These are phyloP conservation scores for Pythium aphanidermatum DNA, from an alignment of 352 stramenopile genomes.

Conservation along the genomic window DNA sequence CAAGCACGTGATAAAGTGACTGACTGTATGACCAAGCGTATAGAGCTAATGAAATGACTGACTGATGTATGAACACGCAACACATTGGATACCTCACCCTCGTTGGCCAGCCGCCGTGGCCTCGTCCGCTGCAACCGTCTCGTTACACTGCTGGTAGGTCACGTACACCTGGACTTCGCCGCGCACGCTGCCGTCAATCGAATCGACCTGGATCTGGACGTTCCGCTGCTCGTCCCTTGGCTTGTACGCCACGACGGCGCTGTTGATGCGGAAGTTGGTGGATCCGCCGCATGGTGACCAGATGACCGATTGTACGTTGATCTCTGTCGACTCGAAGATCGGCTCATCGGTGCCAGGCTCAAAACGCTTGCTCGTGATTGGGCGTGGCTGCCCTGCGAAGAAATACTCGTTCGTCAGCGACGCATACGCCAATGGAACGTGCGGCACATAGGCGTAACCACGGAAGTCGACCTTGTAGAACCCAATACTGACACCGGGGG, in stretches of 20 bases:
- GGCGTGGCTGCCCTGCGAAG: slow-evolving; percentile 22
- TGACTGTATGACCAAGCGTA: too few species aligned
- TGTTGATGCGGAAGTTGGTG: slow-evolving; percentile 35
- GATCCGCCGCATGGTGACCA: slow-evolving; percentile 28
- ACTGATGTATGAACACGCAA: too few species aligned
- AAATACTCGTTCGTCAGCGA: slow-evolving; percentile 28
- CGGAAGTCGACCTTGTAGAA: slow-evolving; percentile 34
- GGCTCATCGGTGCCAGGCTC: slow-evolving; percentile 11
- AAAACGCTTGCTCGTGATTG: slow-evolving; percentile 9
- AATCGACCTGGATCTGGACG: slow-evolving; percentile 26
- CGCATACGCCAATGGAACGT: slow-evolving; percentile 2
- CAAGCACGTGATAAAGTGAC: too few species aligned
- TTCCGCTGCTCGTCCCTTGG: neutral
- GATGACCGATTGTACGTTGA: slow-evolving; percentile 25
- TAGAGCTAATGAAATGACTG: too few species aligned
- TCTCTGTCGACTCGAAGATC: slow-evolving; percentile 22
- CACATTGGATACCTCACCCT: too few species aligned
- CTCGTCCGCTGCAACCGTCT: too few species aligned
- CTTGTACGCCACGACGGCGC: slow-evolving; percentile 10
- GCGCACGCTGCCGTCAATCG: slow-evolving; percentile 21
- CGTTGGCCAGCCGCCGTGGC: too few species aligned
- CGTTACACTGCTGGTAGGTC: slow-evolving; percentile 10
- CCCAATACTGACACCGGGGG: slow-evolving; percentile 16
- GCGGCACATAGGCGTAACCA: slow-evolving; percentile 27
- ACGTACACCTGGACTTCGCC: slow-evolving; percentile 22